phyloP scores from a whole-genome alignment of 805 yeast species.

The Danielozyma ontarioensis region DNA sequence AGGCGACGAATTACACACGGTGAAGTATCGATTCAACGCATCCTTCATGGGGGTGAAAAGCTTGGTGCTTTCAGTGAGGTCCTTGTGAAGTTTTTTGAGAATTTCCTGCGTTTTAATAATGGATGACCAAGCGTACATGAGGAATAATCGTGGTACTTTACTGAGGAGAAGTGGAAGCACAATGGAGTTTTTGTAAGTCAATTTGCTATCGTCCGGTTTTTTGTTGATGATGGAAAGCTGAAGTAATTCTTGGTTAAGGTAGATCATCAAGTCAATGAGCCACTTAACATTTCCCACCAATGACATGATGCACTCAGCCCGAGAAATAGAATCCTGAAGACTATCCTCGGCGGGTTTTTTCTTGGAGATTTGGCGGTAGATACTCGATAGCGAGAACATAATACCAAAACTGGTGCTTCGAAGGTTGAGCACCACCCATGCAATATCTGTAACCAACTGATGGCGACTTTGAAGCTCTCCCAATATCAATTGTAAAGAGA shows the following conservation, averaged over 20 bases:
- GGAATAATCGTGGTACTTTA: slow-evolving; percentile 64
- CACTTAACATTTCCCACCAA: slow-evolving; percentile 79
- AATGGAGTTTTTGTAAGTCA: slow-evolving; percentile 33
- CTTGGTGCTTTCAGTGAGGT: slow-evolving; percentile 35
- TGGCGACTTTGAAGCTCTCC: slow-evolving; percentile 41
- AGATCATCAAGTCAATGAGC: slow-evolving; percentile 75
- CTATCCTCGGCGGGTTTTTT: slow-evolving; percentile 50
- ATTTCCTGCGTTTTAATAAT: slow-evolving; percentile 58
- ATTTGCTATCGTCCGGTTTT: slow-evolving; percentile 10
- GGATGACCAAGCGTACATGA: slow-evolving; percentile 62
- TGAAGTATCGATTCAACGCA: slow-evolving; percentile 46
- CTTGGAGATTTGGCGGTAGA: slow-evolving; percentile 62
- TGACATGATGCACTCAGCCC: slow-evolving; percentile 58
- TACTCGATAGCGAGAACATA: slow-evolving; percentile 54
- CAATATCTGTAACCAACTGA: slow-evolving; percentile 40
- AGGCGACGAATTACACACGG: slow-evolving; percentile 47
- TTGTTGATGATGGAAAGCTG: slow-evolving; percentile 32
- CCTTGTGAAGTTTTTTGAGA: slow-evolving; percentile 52
- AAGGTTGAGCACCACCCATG: slow-evolving; percentile 62
- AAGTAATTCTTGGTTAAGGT: slow-evolving; percentile 66
- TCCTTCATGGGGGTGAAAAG: slow-evolving; percentile 47
- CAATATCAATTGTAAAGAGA: slow-evolving; percentile 63
- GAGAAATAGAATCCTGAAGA: slow-evolving; percentile 46
- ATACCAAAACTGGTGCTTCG: slow-evolving; percentile 68
- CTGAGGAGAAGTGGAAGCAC: slow-evolving; percentile 58